Conservation (phyloP, 208 protist genomes). For the Acanthamoeba triangularis region DNA sequence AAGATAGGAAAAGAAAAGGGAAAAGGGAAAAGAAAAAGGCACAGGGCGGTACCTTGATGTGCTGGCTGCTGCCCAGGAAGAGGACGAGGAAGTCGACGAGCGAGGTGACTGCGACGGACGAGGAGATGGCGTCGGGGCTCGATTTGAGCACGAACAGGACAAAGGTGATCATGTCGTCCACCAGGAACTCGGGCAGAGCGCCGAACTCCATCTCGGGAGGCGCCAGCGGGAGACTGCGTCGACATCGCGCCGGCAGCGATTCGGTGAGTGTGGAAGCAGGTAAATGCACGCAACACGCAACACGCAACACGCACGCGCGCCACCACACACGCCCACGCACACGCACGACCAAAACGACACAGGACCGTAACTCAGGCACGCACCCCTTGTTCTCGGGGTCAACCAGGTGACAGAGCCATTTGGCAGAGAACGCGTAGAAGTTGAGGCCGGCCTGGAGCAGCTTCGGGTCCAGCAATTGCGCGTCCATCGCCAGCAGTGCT, state of each 20-base stretch:
- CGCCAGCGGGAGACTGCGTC: slow-evolving; percentile 8
- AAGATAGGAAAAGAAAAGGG: background rate
- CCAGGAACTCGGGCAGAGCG: slow-evolving; percentile 63
- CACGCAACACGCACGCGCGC: background rate
- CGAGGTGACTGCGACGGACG: slow-evolving; percentile 18
- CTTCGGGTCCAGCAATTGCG: slow-evolving; percentile 36
- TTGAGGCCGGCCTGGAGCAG: slow-evolving; percentile 55
- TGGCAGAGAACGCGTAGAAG: slow-evolving; percentile 73
- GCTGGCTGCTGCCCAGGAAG: slow-evolving; percentile 58
- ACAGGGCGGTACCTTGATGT: slow-evolving; percentile 27
- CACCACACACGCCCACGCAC: background rate
- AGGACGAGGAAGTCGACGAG: slow-evolving; percentile 70
- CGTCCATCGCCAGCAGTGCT: slow-evolving; percentile 51
- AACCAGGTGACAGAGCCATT: slow-evolving; percentile 58
- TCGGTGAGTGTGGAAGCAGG: no score
- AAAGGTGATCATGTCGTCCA: slow-evolving; percentile 73
- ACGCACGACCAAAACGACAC: background rate
- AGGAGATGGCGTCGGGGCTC: slow-evolving; percentile 61
- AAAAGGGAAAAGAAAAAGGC: background rate
- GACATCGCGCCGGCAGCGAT: background rate
- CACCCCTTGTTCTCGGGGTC: slow-evolving; percentile 56
- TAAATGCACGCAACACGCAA: background rate
- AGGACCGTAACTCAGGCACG: background rate
- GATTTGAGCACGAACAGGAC: slow-evolving; percentile 65
- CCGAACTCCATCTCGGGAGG: slow-evolving; percentile 61